Base-by-base conservation (phyloP, 208 protist genomes). In the Trichomonas vaginalis region DNA sequence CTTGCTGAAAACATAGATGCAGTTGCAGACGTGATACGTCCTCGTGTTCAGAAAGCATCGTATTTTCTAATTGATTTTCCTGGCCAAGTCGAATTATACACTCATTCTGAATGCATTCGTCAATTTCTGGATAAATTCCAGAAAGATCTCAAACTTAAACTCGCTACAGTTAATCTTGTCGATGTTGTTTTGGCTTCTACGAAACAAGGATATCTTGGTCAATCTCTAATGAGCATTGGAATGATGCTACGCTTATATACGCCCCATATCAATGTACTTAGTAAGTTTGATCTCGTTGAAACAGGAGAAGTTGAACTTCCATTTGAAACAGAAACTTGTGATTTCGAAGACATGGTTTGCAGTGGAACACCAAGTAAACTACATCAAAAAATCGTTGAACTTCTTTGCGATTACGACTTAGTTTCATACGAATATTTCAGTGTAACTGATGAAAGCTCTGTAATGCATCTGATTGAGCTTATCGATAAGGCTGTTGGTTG, bases 31-130 rank as follows among this genome's bases (percentile, higher is more conserved):
- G 97, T 98, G 96, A 97, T 99, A 0, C 47, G 95, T 27, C 45
- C 87, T 17, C 70, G 95, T 32, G 39, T 88, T 62, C 6, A 95
- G 35, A 46, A 79, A 48, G 98, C 98, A 70, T 98, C 98, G 96
- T 99, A 99, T 96, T 95, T 99, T 15, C 96, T 99, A 47, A 98
- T 99, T 82, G 99, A 99, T 97, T 99, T 98, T 96, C 99, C 99
- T 0, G 99, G 99, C 12, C 99, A 99, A 97, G 98, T 99, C 23
- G 99, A 99, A 97, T 98, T 99, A 47, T 99, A 99, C 96, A 97
- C 99, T 39, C 98, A 99, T 96, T 97, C 99, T 95, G 96, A 97
- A 27, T 95, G 97, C 37, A 97, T 99, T 95, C 97, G 97, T 51
- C 96, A 96, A 8, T 97, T 99, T 95, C 97, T 98, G 46, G 95